Conservation (phyloP, 768 basidiomycete species). For the Russula dissimulans region DNA sequence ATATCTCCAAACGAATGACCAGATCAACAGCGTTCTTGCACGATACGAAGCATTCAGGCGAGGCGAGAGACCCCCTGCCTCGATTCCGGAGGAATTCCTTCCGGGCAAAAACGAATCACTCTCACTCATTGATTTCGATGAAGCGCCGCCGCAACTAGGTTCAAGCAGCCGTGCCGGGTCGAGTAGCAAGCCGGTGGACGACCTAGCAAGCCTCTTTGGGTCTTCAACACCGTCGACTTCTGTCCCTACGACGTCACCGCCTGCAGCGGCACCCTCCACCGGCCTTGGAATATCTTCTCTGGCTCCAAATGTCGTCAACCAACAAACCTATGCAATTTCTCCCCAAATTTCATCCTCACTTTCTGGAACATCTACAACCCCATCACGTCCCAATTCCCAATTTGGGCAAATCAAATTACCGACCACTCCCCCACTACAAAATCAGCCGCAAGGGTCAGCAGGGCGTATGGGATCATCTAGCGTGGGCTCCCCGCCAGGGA, state of each 20-base stretch:
- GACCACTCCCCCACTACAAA: constrained; percentile 15
- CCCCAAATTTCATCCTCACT: constrained; percentile 8
- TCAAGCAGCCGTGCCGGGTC: constrained; percentile 21
- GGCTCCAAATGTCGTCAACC: neutral
- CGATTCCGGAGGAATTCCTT: constrained; percentile 53
- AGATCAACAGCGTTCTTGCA: constrained; percentile 85
- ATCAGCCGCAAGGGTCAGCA: constrained; percentile 1
- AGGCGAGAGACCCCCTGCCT: constrained; percentile 69
- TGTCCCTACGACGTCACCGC: neutral
- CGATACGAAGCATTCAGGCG: constrained; percentile 91
- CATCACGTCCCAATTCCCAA: constrained; percentile 3
- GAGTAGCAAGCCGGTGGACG: constrained; percentile 33
- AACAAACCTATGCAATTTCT: neutral
- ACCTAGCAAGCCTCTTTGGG: constrained; percentile 57
- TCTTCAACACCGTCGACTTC: constrained; percentile 16
- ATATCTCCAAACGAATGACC: constrained; percentile 93
- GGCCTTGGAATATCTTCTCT: constrained; percentile 1
- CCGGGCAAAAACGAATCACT: constrained; percentile 26
- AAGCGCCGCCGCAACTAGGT: constrained; percentile 26
- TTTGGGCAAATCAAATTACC: constrained; percentile 20
- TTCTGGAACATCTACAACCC: neutral
- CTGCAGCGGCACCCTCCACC: neutral
- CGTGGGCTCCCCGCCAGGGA: neutral
- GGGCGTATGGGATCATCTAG: constrained; percentile 7
- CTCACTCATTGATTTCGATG: constrained; percentile 77